Conservation (phyloP, 2,329 filamentous ascomycete species). For the Sclerotinia borealis region DNA sequence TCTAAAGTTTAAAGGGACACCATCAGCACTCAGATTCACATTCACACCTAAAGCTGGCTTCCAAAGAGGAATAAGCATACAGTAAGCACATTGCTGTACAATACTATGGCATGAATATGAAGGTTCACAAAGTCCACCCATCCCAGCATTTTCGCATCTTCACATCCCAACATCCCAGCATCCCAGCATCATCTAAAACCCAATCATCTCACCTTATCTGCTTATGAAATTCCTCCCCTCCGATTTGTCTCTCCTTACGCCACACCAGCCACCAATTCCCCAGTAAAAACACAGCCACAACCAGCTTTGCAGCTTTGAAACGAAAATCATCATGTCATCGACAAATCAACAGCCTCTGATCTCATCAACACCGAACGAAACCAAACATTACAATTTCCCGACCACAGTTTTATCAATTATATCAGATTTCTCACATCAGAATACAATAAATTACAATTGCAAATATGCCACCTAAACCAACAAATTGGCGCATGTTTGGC, state of each 20-base stretch:
- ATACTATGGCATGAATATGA: background rate
- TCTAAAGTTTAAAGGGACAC: no score
- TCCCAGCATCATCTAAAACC: background rate
- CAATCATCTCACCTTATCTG: background rate
- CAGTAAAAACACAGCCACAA: background rate
- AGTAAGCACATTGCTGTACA: background rate
- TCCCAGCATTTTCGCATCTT: no score
- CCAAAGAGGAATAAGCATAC: background rate
- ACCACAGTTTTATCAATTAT: background rate
- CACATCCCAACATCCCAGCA: background rate
- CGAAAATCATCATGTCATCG: constrained; percentile 11
- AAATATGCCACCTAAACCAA: constrained; percentile 41
- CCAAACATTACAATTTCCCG: background rate
- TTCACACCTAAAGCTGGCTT: background rate
- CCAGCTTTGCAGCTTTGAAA: background rate
- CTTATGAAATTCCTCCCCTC: background rate
- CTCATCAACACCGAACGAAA: background rate
- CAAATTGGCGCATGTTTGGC: constrained; percentile 52
- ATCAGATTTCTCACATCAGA: background rate
- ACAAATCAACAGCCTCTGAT: background rate
- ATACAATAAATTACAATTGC: background rate
- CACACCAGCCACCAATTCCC: background rate
- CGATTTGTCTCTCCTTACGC: constrained; percentile 9
- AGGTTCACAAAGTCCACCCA: no score
- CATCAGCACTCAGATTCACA: background rate